Base-by-base conservation (phyloP, 1,284 basidiomycete species). In the Mycena citricolor region DNA sequence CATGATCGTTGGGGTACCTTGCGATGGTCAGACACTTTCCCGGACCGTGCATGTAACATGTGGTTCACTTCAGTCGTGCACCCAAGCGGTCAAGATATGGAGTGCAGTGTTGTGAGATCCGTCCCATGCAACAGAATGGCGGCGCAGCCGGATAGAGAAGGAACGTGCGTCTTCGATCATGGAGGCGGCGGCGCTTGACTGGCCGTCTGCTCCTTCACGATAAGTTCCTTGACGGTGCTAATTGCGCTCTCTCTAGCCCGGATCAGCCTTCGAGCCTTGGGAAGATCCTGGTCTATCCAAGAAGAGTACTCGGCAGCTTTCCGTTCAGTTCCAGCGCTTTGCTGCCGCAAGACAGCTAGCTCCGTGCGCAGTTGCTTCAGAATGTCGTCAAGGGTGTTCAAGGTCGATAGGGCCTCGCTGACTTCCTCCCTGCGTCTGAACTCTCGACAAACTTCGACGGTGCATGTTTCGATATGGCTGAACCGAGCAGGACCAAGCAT, bases 361-460 rank as follows among this genome's bases (percentile, higher is more conserved):
- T 81, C 71, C 5, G 63, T 57, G 5, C 86, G 78, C 22, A 86
- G 65, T 13, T 69, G 64, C 2, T 68, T 64, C 25, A 90, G 67
- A 17, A 81, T 67, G 31, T 73, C 74, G 56, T 90, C 88, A 17
- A 90, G 68, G 2, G 69, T 74, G 4, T 58, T 61, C n/a, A 90
- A 65, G 16, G 77, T 77, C 5, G 72, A 61, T 16, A 86, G 64
- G 46, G 66, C 72, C 26, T 82, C 79, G 13, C 76, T 72, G 41
- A 86, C 67, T 48, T 86, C 80, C 47, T 89, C 86, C 34, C 74
- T 66, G 28, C 71, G 68, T 49, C 79, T 79, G 69, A 88, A 86
- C 22, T 68, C 65, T 19, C 72, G 72, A 57, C 89, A 84, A 6
- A 88, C 89, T 34, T 54, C 52, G 25, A 47, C 17, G n/a, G 49